Base-by-base conservation (phyloP, 2,329 filamentous ascomycete genomes). In the Aspergillus nomiae region DNA sequence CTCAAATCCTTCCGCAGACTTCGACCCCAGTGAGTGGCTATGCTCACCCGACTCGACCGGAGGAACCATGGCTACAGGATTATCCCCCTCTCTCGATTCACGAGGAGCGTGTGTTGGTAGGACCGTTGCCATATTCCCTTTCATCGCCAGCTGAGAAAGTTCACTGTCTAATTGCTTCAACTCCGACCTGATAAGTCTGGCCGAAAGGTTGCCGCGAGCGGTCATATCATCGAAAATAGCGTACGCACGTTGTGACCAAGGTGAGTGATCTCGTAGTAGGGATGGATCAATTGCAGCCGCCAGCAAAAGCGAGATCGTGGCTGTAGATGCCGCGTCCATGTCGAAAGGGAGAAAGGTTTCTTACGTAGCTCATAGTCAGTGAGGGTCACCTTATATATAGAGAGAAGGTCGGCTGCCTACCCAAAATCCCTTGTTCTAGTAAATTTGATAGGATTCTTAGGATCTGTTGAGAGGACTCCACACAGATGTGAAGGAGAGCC, bases 271-370 rank as follows among this genome's bases (percentile, higher is more conserved):
- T n/a, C 76, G 74, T 8, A 78, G 65, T 5, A 78, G 67, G 9
- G 68, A 67, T 0, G 71, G 62, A 45, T 79, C 75, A 5, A 80
- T 64, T 59, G 72, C 63, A 0, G 78, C 64, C 0, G 73, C 78
- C 2, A 83, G 67, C 1, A 82, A 67, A 0, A 82, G 70, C 8
- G 78, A 73, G 28, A 81, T 73, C 2, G 77, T 78, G 0, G 81
- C 79, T 0, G 78, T 76, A 19, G 80, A 82, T 0, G 80, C 66
- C 0, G 79, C 72, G 30, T 83, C 80, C 0, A 82, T 73, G 59
- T 83, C 80, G 60, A 81, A 82, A 0, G 81, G 79, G 0, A 83
- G 70, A 60, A 83, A 82, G 0, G 76, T 78, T 69, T 82, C 80
- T 82, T 12, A 34, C 10, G 12, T 4, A 34, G 32, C 11, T 34